Conservation (phyloP, 163 green algal species). For the Scenedesmus sp. region DNA sequence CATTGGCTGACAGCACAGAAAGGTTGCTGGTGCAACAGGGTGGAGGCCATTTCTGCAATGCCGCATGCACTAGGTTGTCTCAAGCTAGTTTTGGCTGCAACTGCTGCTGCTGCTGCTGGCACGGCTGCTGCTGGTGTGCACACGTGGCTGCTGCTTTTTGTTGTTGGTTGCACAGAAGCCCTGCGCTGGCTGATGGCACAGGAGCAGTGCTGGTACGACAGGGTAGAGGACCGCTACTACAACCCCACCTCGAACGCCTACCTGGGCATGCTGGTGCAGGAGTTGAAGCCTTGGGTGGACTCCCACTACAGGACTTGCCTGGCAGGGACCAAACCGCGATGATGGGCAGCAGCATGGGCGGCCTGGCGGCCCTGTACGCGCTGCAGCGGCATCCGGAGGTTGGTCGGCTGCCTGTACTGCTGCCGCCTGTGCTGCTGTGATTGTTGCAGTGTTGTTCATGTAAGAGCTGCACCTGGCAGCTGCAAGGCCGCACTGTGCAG, state of each 20-base stretch:
- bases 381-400: conserved; percentile 25
- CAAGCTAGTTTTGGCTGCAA: background rate
- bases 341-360: conserved; percentile 51
- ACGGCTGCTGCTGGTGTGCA: background rate
- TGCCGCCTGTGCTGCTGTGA: background rate
- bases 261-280: conserved; percentile 38
- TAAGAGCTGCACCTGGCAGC: too few species aligned
- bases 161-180: background rate
- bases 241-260: conserved; percentile 42
- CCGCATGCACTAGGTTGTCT: conserved; percentile 10
- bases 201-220: conserved; percentile 26
- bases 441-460: background rate
- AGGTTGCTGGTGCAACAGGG: background rate
- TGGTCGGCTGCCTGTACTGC: background rate
- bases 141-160: background rate
- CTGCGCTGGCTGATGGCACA: conserved; percentile 1
- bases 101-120: background rate
- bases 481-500: too few species aligned
- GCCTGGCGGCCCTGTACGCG: conserved; percentile 25
- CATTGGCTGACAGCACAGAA: background rate
- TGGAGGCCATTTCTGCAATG: background rate
- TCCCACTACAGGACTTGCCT: conserved; percentile 18
- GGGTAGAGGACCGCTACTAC: conserved; percentile 30
- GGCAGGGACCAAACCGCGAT: background rate
- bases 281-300: conserved; percentile 42